Base-by-base conservation (phyloP, 768 basidiomycete species). In the Lenzites betulinus region DNA sequence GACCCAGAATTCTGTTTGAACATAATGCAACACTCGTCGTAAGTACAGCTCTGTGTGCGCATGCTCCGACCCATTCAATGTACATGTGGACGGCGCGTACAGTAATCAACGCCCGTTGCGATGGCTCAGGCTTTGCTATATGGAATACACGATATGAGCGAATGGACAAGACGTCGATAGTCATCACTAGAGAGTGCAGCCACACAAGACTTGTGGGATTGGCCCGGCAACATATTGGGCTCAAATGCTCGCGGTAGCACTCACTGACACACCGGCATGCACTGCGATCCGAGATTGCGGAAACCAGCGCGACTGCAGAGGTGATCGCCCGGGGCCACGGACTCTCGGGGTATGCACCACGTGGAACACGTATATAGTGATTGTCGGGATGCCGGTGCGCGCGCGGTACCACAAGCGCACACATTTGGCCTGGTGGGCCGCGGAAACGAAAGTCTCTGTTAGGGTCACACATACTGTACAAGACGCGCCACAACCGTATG, bases 1-100 rank as follows among this genome's bases (percentile, higher is more conserved):
- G 51, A 59, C 53, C 46, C 23, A 23, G 23, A 48, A 53, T 20
- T 53, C 58, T 59, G 58, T 49, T 54, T 46, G 44, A 12, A 30
- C 30, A 30, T 33, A 43, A 3, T 11, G 20, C 22, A 2, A 22
- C 20, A 9, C 43, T 9, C 22, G 44, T 15, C 15, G 44, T 16
- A n/a, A 8, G 42, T 46, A 33, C 30, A 33, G 4, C 42, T 20
- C 18, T 43, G 42, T 7, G 26, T 28, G 30, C 30, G 30, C 30
- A 33, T 33, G 30, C 30, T 33, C 30, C 30, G 39, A 41, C 6
- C 15, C 16, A 41, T 20, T 15, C 39, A 16, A 20, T 13, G 36
- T 38, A 38, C 8, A 38, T 43, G 11, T 6, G 43, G 30, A 33
- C 11, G 30, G 30, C 11, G 30, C 25, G 46, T 22, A 28, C 46